phyloP scores from a whole-genome alignment of 164 flowering plant genomes.

The Magnolia officinalis region DNA sequence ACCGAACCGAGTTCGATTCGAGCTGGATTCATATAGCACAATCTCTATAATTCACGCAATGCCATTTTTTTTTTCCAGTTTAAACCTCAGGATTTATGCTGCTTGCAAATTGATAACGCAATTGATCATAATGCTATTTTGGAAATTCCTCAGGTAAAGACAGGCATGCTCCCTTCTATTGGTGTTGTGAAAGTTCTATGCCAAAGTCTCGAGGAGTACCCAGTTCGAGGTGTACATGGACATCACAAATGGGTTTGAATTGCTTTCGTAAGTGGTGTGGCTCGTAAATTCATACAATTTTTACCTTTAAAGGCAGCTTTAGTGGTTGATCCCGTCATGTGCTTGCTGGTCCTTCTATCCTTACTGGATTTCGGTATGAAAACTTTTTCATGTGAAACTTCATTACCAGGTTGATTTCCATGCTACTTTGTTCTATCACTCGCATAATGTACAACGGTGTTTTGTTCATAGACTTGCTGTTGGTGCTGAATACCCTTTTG shows the following conservation, averaged over 20 bases:
- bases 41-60: not conserved
- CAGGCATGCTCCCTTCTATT: conserved; percentile 92
- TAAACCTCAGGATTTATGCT: not conserved
- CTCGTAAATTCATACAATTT: conserved; percentile 20
- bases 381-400: not conserved
- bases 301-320: conserved; percentile 73
- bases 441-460: not conserved
- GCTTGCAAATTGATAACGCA: not conserved
- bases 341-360: conserved; percentile 74
- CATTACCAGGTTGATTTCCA: not conserved
- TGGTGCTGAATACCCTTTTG: not conserved
- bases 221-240: conserved; percentile 55
- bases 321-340: conserved; percentile 96
- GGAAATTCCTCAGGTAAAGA: conserved; percentile 65
- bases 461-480: not conserved
- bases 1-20: too few relatives aligned
- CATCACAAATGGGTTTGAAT: not conserved
- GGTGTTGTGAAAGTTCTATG: conserved; percentile 59
- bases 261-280: not conserved
- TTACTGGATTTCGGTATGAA: conserved; percentile 61
- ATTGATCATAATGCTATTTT: conserved; percentile 6
- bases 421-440: not conserved
- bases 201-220: conserved; percentile 52
- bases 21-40: not conserved
- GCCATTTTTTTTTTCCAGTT: conserved; percentile 1